Conservation (phyloP, 257 asterid species). For the Solanum chaucha region DNA sequence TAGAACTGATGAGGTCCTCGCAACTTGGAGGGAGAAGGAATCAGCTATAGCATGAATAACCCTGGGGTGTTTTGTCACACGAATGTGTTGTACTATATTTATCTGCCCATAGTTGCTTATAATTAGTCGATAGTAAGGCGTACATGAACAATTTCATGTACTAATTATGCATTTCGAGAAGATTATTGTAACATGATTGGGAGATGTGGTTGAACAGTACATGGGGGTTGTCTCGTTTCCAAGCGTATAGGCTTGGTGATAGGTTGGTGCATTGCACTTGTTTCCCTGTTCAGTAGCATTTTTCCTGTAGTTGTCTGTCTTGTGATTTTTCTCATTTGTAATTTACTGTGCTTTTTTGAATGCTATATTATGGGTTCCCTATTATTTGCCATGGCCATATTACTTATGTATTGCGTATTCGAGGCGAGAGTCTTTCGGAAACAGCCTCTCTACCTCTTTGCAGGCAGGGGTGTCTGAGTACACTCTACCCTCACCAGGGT, state of each 20-base stretch:
- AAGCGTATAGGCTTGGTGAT: not conserved
- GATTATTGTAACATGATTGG: not conserved
- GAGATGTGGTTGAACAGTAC: not conserved
- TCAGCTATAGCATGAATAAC: constrained; percentile 9
- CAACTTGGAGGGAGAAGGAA: constrained; percentile 81
- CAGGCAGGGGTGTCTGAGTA: not conserved
- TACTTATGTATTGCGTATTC: not conserved
- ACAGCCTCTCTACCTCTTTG: not conserved
- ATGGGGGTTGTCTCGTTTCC: not conserved
- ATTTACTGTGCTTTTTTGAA: not conserved
- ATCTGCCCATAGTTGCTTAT: not conserved
- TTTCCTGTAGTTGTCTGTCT: not conserved
- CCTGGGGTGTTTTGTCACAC: not conserved
- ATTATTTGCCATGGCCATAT: not conserved
- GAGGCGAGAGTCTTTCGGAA: rapidly evolving
- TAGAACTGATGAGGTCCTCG: constrained; percentile 93
- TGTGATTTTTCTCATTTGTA: not conserved
- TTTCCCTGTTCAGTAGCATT: not conserved
- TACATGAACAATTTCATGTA: not conserved
- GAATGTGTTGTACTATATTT: not conserved
- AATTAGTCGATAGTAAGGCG: not conserved
- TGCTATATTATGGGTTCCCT: not conserved
- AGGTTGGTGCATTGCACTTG: not conserved
- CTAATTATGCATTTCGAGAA: not conserved
- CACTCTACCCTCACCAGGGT: not conserved